Evolutionary conservation across 805 yeast species (phyloP).

Genomic region (Novakomyces olei): DNA sequence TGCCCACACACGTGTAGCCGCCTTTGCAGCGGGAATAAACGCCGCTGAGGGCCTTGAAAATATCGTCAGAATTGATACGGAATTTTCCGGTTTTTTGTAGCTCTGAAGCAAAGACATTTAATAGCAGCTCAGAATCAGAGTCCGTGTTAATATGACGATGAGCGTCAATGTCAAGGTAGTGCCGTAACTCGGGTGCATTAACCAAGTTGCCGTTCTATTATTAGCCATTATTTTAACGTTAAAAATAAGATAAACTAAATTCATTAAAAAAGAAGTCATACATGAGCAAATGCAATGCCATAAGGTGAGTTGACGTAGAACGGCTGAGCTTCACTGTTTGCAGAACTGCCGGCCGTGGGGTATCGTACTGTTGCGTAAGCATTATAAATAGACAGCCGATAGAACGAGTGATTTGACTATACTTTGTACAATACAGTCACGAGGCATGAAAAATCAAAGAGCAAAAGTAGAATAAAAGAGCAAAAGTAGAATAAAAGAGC

Average conservation of each 20-base stretch:
- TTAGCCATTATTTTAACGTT: conserved; percentile 5
- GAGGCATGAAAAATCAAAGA: neutral
- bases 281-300: conserved; percentile 73
- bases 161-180: conserved; percentile 73
- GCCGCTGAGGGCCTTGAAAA: conserved; percentile 67
- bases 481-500: too few species aligned
- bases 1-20: conserved; percentile 88
- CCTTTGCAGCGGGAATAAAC: conserved; percentile 69
- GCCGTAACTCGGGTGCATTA: conserved; percentile 53
- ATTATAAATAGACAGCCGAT: conserved; percentile 7
- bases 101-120: conserved; percentile 80
- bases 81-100: conserved; percentile 77
- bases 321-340: conserved; percentile 95
- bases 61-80: conserved; percentile 76
- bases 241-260: neutral
- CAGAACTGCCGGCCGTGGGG: conserved; percentile 92
- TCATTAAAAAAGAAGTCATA: conserved; percentile 1
- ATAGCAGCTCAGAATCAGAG: conserved; percentile 74
- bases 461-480: too few species aligned
- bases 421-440: neutral
- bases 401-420: neutral
- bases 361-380: too few species aligned
- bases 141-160: conserved; percentile 97
- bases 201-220: conserved; percentile 94
- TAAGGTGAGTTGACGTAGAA: conserved; percentile 94